A percentile compares a stretch with the other conserved stretches of the same genome.
phyloP scores from a whole-genome alignment of 257 asterid species.

The Rehmannia glutinosa region DNA sequence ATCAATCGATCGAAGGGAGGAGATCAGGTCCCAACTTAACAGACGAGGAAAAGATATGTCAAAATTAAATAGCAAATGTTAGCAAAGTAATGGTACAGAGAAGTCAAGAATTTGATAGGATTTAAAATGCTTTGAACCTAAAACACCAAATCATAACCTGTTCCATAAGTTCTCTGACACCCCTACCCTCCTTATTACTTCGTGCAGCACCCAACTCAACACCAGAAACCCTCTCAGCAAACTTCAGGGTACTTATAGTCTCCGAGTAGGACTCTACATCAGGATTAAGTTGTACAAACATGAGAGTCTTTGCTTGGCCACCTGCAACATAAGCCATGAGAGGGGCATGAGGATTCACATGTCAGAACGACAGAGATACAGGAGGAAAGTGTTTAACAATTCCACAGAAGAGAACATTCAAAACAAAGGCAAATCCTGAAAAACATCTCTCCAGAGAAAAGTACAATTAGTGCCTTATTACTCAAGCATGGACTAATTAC shows the following conservation, averaged over 20 bases:
- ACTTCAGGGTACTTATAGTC: conserved; percentile 84
- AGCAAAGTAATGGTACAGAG: neutral
- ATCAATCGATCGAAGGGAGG: neutral
- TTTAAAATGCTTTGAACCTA: neutral
- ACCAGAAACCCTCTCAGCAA: conserved; percentile 98
- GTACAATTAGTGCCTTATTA: neutral
- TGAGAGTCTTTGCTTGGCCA: conserved; percentile 95
- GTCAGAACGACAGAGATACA: neutral
- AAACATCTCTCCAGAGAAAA: neutral
- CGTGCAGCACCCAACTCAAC: conserved; percentile 95
- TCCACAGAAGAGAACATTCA: too few species aligned
- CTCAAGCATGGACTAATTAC: conserved; percentile 35
- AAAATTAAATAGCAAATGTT: conserved; percentile 1
- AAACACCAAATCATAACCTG: conserved; percentile 48
- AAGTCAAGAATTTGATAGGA: neutral
- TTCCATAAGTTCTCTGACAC: conserved; percentile 89
- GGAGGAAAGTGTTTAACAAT: too few species aligned
- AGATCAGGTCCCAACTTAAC: conserved; percentile 1
- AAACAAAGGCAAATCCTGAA: too few species aligned
- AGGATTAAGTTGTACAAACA: conserved; percentile 96
- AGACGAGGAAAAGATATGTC: neutral
- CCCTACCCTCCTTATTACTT: conserved; percentile 84
- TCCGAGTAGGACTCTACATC: conserved; percentile 89
- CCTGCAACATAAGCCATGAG: conserved; percentile 40
- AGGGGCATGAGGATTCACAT: neutral